phyloP scores from a whole-genome alignment of 2,329 filamentous ascomycete genomes.

The Phyllosticta citriasiana region DNA sequence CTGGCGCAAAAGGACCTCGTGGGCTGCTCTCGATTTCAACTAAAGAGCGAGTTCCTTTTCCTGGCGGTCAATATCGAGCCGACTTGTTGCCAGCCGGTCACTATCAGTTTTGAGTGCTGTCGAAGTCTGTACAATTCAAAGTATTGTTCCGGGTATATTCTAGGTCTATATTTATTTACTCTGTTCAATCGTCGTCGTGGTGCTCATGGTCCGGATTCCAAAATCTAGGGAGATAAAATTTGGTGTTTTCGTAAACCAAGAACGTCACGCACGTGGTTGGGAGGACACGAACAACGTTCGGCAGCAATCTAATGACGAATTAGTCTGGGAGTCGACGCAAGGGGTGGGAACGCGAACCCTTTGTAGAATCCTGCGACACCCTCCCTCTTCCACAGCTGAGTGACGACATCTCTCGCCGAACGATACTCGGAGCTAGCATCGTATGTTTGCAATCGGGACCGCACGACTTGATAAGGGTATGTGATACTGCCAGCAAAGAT shows the following conservation, averaged over 20 bases:
- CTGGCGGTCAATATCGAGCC: neutral
- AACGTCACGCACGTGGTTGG: conserved; percentile 96
- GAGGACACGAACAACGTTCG: conserved; percentile 81
- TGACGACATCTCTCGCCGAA: conserved; percentile 60
- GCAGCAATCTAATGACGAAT: conserved; percentile 47
- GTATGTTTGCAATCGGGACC: conserved; percentile 82
- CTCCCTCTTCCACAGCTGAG: conserved; percentile 68
- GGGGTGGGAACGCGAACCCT: conserved; percentile 39
- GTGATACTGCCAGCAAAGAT: conserved; percentile 80
- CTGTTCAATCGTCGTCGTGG: neutral
- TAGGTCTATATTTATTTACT: neutral
- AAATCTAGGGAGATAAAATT: conserved; percentile 51
- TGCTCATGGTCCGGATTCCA: conserved; percentile 13
- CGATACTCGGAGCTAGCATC: conserved; percentile 66
- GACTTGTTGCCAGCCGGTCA: neutral
- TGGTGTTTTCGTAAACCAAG: conserved; percentile 90
- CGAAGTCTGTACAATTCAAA: neutral
- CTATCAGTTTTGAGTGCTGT: neutral
- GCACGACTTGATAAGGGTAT: conserved; percentile 90
- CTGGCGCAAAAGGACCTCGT: too few relatives aligned
- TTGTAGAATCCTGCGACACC: conserved; percentile 82
- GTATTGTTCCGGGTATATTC: neutral
- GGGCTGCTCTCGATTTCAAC: neutral
- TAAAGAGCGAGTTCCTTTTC: neutral
- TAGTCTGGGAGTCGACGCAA: neutral